Evolutionary conservation across 345 rosid species (phyloP), one percentile per base, ranked within the genome.

Genomic region (Populus alba): DNA sequence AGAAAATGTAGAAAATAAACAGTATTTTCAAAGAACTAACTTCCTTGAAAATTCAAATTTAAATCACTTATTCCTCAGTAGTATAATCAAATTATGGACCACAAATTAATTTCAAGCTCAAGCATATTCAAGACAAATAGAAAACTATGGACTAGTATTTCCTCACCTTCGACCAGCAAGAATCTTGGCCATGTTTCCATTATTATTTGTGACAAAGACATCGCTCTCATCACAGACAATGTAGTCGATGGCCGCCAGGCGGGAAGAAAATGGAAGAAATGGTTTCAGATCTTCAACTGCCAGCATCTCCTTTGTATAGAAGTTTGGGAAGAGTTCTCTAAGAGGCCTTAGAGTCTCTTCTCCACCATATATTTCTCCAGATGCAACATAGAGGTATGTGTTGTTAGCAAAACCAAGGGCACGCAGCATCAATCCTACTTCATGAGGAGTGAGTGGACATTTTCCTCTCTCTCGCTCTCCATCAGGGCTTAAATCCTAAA

Each of bases 161-260:
- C 74, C 89, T 90, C 80, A 97, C 99, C 99, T 97, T 89, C 94
- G 83, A 72, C 99, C 99, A 11, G 99, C 96, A 75, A 97, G 98
- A 84, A 92, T 92, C 89, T 93, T 97, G 80, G 98, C 99, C 99
- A 97, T 97, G 71, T 97, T 97, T 83, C 98, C 99, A 63, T 97
- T 97, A 74, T 97, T 97, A 66, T 94, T 97, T 37, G 99, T 91
- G 86, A 92, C 89, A 79, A 94, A 97, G 76, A 94, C 98, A 25
- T 97, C 98, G 67, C 99, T 97, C 80, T 94, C 94, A 39, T 97
- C 98, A 72, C 92, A 92, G 73, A 88, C 97, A 47, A 92, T 92
- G 90, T 91, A 92, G 86, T 97, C 99, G 35, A 92, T 84, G 51
- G 98, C 97, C 13, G 99, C 98, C 79, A 92, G 91, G 76, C 92